Evolutionary conservation across 768 basidiomycete genomes (phyloP).

Genomic region (Tricholoma saponaceum): DNA sequence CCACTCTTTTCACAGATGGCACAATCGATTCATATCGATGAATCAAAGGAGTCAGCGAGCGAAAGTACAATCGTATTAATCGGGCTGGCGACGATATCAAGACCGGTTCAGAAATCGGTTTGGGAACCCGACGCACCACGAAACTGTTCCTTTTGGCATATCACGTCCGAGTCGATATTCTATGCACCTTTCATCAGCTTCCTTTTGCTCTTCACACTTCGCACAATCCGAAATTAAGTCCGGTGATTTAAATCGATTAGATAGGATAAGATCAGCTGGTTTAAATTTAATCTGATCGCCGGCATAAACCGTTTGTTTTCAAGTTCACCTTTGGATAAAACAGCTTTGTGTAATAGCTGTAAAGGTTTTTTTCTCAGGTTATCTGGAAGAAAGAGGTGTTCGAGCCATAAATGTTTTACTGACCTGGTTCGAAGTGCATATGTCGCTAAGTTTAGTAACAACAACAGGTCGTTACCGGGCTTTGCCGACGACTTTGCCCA

Average conservation of each 20-base stretch:
- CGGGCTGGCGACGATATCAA: not conserved
- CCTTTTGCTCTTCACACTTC: not conserved
- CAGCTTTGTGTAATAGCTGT: not conserved
- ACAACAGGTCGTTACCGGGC: not conserved
- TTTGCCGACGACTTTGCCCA: not conserved
- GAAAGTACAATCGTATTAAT: not conserved
- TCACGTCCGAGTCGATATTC: not conserved
- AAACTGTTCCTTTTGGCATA: not conserved
- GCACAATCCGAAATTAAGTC: not conserved
- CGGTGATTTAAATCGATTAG: not conserved
- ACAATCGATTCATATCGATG: too few species aligned
- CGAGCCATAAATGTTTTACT: too few species aligned
- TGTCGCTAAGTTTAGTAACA: too few species aligned
- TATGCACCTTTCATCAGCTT: not conserved
- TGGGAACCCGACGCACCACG: not conserved
- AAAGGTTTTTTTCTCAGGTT: not conserved
- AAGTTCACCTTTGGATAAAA: not conserved
- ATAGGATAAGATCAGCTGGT: not conserved
- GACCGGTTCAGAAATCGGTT: not conserved
- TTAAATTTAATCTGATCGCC: not conserved
- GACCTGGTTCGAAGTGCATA: too few species aligned
- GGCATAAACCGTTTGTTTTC: not conserved
- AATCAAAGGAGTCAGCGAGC: not conserved
- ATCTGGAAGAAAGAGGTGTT: too few species aligned
- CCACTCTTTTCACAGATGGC: too few species aligned